Evolutionary conservation across 345 rosid species (phyloP).

Genomic region (Aquilaria yunnanensis): DNA sequence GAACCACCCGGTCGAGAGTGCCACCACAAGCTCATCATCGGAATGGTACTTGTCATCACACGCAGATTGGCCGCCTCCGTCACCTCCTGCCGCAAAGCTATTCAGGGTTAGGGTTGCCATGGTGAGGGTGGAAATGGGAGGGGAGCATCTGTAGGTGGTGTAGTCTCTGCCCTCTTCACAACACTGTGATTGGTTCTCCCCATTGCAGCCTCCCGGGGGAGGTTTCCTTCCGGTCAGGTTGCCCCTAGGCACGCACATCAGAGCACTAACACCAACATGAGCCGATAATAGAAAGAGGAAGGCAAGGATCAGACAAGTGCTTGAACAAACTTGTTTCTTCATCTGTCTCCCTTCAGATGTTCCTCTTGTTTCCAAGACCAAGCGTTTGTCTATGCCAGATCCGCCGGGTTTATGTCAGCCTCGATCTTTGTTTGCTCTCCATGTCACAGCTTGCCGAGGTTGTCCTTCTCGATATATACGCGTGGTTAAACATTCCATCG

Average conservation of each 20-base stretch:
- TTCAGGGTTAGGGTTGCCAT: slow-evolving; percentile 2
- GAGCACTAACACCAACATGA: slow-evolving; percentile 3
- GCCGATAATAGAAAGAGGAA: background rate
- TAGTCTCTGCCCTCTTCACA: slow-evolving; percentile 23
- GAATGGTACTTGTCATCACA: slow-evolving; percentile 3
- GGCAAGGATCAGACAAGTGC: background rate
- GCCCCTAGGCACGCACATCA: slow-evolving; percentile 22
- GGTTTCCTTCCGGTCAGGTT: slow-evolving; percentile 22
- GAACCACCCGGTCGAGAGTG: slow-evolving; percentile 27
- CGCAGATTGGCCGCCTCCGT: background rate
- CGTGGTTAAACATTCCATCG: too few species aligned
- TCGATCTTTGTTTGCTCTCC: too few species aligned
- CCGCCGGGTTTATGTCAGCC: too few species aligned
- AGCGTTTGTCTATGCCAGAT: too few species aligned
- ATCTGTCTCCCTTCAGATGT: background rate
- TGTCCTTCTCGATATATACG: too few species aligned
- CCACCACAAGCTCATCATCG: slow-evolving; percentile 6
- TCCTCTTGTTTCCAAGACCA: background rate
- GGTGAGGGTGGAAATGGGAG: background rate
- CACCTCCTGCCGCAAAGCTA: slow-evolving; percentile 6
- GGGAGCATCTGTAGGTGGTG: slow-evolving; percentile 13
- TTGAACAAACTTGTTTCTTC: slow-evolving; percentile 9
- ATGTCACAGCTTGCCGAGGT: too few species aligned
- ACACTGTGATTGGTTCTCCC: slow-evolving; percentile 20
- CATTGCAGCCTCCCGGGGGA: slow-evolving; percentile 25